phyloP scores from a whole-genome alignment of 805 yeast species.

The Saitoella complicata region DNA sequence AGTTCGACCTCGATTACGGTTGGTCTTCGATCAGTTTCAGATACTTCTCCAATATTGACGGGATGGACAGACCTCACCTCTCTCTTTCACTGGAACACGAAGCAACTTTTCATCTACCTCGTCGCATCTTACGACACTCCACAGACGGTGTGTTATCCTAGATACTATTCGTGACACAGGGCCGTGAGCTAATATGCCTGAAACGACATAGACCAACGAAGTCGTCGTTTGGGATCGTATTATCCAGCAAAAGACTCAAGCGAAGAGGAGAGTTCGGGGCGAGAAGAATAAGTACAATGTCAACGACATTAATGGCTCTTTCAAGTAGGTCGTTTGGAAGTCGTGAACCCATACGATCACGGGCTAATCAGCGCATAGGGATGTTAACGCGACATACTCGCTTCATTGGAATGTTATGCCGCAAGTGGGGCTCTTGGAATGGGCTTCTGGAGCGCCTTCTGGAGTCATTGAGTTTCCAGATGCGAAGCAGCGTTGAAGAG shows the following conservation, averaged over 20 bases:
- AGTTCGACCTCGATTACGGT: conserved; percentile 47
- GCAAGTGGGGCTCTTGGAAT: conserved; percentile 60
- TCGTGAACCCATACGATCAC: background rate
- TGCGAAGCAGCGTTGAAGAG: no score
- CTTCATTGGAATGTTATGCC: conserved; percentile 92
- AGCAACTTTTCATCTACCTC: conserved; percentile 82
- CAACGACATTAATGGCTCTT: conserved; percentile 61
- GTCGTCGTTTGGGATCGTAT: conserved; percentile 88
- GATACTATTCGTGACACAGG: no score
- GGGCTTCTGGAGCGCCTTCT: conserved; percentile 7
- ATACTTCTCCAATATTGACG: background rate
- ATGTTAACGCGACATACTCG: conserved; percentile 48
- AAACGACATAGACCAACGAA: conserved; percentile 27
- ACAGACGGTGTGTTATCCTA: conserved; percentile 5
- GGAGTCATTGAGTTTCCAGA: background rate
- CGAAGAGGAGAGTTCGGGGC: conserved; percentile 35
- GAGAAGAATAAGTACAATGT: conserved; percentile 62
- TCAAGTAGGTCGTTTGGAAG: conserved; percentile 13
- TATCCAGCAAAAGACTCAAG: conserved; percentile 40
- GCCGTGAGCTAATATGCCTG: no score
- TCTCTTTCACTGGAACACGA: conserved; percentile 91
- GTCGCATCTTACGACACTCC: conserved; percentile 65
- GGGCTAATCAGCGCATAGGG: conserved; percentile 23
- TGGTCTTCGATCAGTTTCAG: background rate
- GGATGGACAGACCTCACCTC: conserved; percentile 45